phyloP scores from a whole-genome alignment of 345 rosid species.

The Schrenkiella parvula region DNA sequence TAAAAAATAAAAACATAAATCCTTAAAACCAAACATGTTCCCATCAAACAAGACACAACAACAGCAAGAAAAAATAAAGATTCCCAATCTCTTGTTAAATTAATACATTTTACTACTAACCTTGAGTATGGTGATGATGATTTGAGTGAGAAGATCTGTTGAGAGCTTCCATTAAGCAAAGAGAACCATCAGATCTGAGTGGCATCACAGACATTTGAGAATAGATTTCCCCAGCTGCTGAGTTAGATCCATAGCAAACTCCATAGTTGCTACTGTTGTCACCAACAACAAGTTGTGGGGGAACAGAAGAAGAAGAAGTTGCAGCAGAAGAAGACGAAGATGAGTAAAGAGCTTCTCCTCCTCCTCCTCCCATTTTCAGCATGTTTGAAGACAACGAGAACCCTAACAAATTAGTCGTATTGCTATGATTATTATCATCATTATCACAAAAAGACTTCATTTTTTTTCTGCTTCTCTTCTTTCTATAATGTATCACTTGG shows the following conservation, averaged over 20 bases:
- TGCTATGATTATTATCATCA: constrained; percentile 40
- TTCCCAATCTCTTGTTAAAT: background rate
- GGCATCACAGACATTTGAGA: constrained; percentile 78
- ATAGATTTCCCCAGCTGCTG: constrained; percentile 36
- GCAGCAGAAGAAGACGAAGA: constrained; percentile 33
- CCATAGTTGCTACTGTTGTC: constrained; percentile 43
- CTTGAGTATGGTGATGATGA: constrained; percentile 54
- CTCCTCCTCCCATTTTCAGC: constrained; percentile 52
- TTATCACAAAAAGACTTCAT: constrained; percentile 68
- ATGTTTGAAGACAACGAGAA: constrained; percentile 78
- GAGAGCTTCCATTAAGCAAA: constrained; percentile 84
- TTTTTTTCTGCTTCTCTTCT: constrained; percentile 24
- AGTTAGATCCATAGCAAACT: constrained; percentile 47
- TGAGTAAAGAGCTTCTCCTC: constrained; percentile 25
- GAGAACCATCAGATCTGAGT: constrained; percentile 91
- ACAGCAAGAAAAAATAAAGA: background rate
- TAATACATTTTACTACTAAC: constrained; percentile 28
- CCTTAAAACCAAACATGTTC: constrained; percentile 30
- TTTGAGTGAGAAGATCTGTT: constrained; percentile 46
- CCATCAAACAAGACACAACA: constrained; percentile 24
- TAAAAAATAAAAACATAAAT: background rate
- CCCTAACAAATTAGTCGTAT: constrained; percentile 54
- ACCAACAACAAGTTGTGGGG: constrained; percentile 28
- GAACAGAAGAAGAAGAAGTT: constrained; percentile 22
- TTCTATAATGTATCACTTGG: constrained; percentile 6